Evolutionary conservation across 192 early-diverging fungal genomes (phyloP), one percentile per base, ranked within the genome.

Genomic region (Coemansia erecta): DNA sequence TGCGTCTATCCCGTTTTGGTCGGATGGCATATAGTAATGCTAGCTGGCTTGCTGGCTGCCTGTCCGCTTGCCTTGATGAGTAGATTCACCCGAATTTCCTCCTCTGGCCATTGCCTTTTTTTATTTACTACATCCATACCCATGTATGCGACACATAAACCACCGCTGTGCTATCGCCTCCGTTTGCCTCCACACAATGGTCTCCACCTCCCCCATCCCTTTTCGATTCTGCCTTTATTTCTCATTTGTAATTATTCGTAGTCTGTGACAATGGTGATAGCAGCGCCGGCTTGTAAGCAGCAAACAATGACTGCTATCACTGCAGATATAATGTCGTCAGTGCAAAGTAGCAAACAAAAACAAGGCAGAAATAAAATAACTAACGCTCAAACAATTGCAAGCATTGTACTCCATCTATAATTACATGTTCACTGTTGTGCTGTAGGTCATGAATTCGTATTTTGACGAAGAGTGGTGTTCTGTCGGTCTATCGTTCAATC

Each of bases 401-500:
- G 10, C 17, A 46, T 19, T 46, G 44, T n/a, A 18, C 19, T 18
- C 17, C 44, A 37, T 37, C 10, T 37, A 37, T 37, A 37, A 37
- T 37, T 37, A 37, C 10, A 37, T 37, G 35, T 37, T 37, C 10
- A 11, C 10, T 37, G 56, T 19, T 58, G 12, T 14, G 28, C 9
- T 40, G 56, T 76, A 77, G 70, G 58, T 72, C 28, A 75, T 75
- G 69, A 64, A 64, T 42, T 57, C 68, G 41, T 72, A 66, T 53
- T 17, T 74, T 23, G 61, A 58, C 24, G 61, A 76, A 12, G 18
- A 80, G 19, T 70, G 74, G 70, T 35, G 57, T 21, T 56, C 66
- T 23, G 57, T 77, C 21, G 67, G 66, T 42, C 55, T 83, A 8
- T 31, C 77, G 13, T 89, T 90, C 49, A 82, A 85, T 42, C 81